Evolutionary conservation across 495 filamentous ascomycete species (phyloP), one percentile per base, ranked within the genome.

Genomic region (Penicillium angulare): DNA sequence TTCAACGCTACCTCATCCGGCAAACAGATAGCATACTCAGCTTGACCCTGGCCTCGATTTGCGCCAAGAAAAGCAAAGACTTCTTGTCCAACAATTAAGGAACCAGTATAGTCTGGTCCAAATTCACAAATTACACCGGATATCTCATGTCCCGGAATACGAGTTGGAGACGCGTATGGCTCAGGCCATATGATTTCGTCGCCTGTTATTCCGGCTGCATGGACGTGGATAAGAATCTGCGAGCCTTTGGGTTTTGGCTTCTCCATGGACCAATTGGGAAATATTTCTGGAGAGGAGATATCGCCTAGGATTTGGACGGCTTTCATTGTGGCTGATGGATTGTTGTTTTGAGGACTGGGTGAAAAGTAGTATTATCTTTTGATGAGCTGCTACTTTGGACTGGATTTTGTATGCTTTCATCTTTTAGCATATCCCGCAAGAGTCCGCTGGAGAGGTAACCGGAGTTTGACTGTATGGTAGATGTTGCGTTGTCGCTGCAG

Each of bases 141-240:
- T 15, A 46, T 40, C 12, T 52, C 49, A 18, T 52, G 49, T 24
- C 49, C 49, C 13, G 49, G 49, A 33, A 52, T 52, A n/a, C 41
- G 34, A 20, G 49, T 43, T 32, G 32, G 12, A 9, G 32, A 10
- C 13, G 42, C 12, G 22, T 46, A 46, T 9, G 43, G 32, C 12
- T 52, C 33, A 7, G 41, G 49, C 43, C 49, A 52, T 5, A 46
- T 24, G 7, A 52, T 39, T 16, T 52, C 49, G 26, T 52, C 49
- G 8, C 43, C 49, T 7, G 49, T 52, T 17, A 52, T 40, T 22
- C 49, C 49, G 10, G 49, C 49, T 2, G 49, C 41, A 8, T 52
- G 43, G 34, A 46, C 49, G 9, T 16, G 17, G 39, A 52, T 32
- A 18, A 52, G 42, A 15, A 52, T 29, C 18, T 52, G 33, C 0